Conservation (phyloP, 2,329 filamentous ascomycete species). For the Pseudocercospora macadamiae region DNA sequence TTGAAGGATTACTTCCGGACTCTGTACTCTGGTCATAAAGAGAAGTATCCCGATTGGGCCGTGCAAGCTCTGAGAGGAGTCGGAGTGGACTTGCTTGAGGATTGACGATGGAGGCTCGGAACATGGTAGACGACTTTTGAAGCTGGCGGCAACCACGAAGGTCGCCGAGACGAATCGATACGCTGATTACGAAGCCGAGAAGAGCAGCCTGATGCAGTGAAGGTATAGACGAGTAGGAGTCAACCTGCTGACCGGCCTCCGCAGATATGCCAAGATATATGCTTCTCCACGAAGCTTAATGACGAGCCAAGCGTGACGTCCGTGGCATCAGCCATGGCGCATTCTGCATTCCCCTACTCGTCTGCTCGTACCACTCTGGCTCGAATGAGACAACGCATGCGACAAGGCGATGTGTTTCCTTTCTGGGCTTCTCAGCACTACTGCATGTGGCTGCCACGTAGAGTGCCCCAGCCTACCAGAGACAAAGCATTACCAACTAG, state of each 20-base stretch:
- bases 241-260: background rate
- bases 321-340: background rate
- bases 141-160: too few relatives aligned
- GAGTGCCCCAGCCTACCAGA: background rate
- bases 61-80: slow-evolving; percentile 76
- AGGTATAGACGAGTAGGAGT: background rate
- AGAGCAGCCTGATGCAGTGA: too few relatives aligned
- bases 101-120: too few relatives aligned
- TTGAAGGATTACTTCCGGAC: slow-evolving; percentile 75
- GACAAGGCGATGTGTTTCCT: background rate
- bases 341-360: background rate
- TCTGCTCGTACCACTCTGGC: background rate
- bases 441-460: background rate
- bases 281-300: background rate
- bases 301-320: background rate
- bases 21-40: slow-evolving; percentile 66
- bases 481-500: background rate
- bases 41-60: slow-evolving; percentile 79
- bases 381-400: background rate
- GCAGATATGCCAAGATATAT: background rate
- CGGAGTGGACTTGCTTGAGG: slow-evolving; percentile 70
- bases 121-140: too few relatives aligned
- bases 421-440: background rate
- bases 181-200: too few relatives aligned
- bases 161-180: too few relatives aligned